phyloP scores from a whole-genome alignment of 2,329 filamentous ascomycete genomes.

The Neopestalotiopsis sp. region DNA sequence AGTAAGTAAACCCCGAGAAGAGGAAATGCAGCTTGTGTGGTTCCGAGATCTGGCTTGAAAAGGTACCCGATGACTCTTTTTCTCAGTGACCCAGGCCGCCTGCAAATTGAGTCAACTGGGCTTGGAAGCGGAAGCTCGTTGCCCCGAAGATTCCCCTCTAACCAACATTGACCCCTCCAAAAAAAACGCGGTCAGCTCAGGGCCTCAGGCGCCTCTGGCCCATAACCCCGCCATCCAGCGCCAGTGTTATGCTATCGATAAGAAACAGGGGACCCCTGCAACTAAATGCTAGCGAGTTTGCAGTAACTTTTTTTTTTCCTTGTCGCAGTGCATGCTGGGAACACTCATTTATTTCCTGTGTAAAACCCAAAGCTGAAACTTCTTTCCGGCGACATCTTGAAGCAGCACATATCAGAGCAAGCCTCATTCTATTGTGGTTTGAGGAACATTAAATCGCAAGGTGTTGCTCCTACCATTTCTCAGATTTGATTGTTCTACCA shows the following conservation, averaged over 20 bases:
- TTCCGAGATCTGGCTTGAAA: not conserved
- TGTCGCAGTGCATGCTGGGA: not conserved
- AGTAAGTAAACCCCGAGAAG: conserved; percentile 2
- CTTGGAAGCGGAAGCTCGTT: conserved; percentile 10
- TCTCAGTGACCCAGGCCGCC: not conserved
- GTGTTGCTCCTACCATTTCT: not conserved
- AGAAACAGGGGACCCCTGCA: conserved; percentile 11
- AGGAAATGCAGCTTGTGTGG: not conserved
- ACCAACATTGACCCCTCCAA: conserved; percentile 8
- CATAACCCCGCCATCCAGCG: conserved; percentile 1
- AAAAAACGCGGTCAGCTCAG: too few relatives aligned
- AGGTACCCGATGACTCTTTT: not conserved
- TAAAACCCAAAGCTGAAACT: not conserved
- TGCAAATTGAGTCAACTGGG: conserved; percentile 12
- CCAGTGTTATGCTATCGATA: conserved; percentile 8
- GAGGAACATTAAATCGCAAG: not conserved
- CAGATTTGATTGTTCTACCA: not conserved
- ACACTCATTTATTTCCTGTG: not conserved
- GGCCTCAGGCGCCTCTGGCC: not conserved
- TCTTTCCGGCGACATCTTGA: not conserved
- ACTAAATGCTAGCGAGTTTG: conserved; percentile 7
- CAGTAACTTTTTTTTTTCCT: conserved; percentile 16
- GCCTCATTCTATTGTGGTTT: not conserved
- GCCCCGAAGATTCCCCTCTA: conserved; percentile 12
- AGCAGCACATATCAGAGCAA: not conserved